Evolutionary conservation across 192 early-diverging fungal species (phyloP).

Genomic region (Podila verticillata): DNA sequence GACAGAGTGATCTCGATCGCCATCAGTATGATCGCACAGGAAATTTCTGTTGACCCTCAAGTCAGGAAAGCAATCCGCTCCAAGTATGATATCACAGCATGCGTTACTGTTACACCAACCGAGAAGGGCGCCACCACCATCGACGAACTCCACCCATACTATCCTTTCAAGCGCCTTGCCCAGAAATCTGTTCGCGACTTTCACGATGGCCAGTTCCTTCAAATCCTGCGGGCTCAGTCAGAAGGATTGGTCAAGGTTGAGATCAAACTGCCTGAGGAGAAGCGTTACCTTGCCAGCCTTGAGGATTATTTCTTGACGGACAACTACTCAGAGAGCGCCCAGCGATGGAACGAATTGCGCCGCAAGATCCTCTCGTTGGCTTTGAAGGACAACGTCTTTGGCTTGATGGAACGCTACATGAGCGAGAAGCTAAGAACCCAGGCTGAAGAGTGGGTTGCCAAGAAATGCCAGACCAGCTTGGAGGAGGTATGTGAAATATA

Average conservation of each 20-base stretch:
- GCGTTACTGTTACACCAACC: conserved; percentile 81
- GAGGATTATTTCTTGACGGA: conserved; percentile 66
- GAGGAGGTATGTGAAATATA: conserved; percentile 57
- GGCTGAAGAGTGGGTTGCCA: conserved; percentile 76
- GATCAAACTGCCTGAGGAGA: conserved; percentile 61
- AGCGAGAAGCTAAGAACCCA: conserved; percentile 77
- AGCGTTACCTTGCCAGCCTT: conserved; percentile 61
- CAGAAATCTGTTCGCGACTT: conserved; percentile 81
- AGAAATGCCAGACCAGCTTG: conserved; percentile 68
- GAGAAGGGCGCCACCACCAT: conserved; percentile 82
- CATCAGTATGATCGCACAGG: conserved; percentile 73
- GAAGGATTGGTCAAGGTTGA: conserved; percentile 74
- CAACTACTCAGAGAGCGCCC: conserved; percentile 64
- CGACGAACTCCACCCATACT: conserved; percentile 78
- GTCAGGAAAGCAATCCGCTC: conserved; percentile 79
- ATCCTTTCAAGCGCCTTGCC: conserved; percentile 87
- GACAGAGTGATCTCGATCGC: conserved; percentile 68
- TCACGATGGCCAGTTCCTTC: conserved; percentile 78
- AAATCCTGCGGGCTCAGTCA: conserved; percentile 75
- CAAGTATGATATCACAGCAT: conserved; percentile 74
- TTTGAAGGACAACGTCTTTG: conserved; percentile 73
- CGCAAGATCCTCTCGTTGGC: conserved; percentile 67
- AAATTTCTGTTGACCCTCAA: conserved; percentile 83
- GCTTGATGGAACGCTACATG: conserved; percentile 77
- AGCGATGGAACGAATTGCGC: conserved; percentile 85